Conservation (phyloP, 176 grass and related monocot genomes). For the Avena eriantha region DNA sequence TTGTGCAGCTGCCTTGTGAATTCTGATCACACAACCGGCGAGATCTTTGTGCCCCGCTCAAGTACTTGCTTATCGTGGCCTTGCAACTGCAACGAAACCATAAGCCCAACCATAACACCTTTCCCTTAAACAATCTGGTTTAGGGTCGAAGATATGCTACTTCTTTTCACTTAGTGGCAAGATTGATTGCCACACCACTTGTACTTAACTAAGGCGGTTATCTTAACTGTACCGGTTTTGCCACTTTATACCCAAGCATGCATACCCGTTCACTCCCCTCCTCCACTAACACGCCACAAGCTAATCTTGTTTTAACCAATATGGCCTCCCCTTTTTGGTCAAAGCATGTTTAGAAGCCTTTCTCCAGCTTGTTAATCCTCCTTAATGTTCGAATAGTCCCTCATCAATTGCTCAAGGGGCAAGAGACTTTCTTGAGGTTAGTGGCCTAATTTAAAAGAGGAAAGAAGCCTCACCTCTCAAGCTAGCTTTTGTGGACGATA, state of each 20-base stretch:
- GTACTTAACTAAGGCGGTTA: conserved; percentile 53
- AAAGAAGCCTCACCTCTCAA: not conserved
- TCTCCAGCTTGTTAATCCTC: conserved; percentile 15
- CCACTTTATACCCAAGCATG: conserved; percentile 54
- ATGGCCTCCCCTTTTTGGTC: conserved; percentile 38
- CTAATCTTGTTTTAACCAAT: conserved; percentile 37
- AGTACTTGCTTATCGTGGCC: conserved; percentile 27
- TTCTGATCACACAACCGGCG: not conserved
- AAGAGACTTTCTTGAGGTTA: not conserved
- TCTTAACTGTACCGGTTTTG: conserved; percentile 43
- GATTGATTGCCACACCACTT: conserved; percentile 56
- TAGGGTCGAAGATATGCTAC: conserved; percentile 50
- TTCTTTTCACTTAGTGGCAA: conserved; percentile 59
- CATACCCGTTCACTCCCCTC: conserved; percentile 17
- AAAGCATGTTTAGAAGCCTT: conserved; percentile 38
- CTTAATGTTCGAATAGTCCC: not conserved
- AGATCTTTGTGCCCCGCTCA: conserved; percentile 33
- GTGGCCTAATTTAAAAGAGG: conserved; percentile 6
- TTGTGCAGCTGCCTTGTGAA: not conserved
- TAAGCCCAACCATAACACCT: conserved; percentile 39
- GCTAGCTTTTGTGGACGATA: not conserved
- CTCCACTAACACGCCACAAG: conserved; percentile 37
- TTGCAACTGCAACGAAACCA: conserved; percentile 33
- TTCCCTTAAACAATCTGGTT: conserved; percentile 48
- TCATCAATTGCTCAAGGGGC: not conserved